Evolutionary conservation across 176 grass and related monocot genomes (phyloP), one percentile per base, ranked within the genome.

Genomic region (Rhynchospora tenuis): DNA sequence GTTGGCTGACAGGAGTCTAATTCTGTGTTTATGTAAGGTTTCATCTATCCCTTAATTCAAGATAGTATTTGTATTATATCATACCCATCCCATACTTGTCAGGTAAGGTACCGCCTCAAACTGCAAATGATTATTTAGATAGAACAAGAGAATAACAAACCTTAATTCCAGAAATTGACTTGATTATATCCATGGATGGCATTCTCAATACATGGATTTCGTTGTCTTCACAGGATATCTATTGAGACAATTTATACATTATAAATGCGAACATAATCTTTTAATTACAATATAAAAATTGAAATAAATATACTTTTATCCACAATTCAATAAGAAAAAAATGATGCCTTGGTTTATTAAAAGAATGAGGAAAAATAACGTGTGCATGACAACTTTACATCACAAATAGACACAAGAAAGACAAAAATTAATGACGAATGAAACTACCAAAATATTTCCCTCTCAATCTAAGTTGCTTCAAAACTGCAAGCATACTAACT

Each of bases 111-210:
- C 71, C 52, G 71, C 13, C 71, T 54, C 71, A 54, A 54, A 29
- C 47, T 9, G 47, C 47, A 45, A 24, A 72, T 51, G 47, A 6
- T 75, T 52, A 54, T 75, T 52, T 17, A 23, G 23, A 52, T 54
- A 75, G 48, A 54, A 47, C 23, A 75, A 66, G 14, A 81, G 56
- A 68, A 65, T 84, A 70, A 69, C 85, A 88, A 85, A 99, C 91
- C 96, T 95, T 99, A 79, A 99, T 95, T 86, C 96, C 96, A 54
- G 91, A 61, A 65, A 99, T 90, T 20, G 93, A 92, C 78, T 89
- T 99, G n/a, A 85, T 84, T 59, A 95, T 89, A 28, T 93, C 93
- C 96, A 99, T 95, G 76, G 91, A 93, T 71, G 96, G 96, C 96
- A 99, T 93, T 88, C 88, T 90, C 74, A 99, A 55, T 62, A 98